These are phyloP conservation scores for Septoria linicola DNA, from an alignment of 2,329 filamentous ascomycete genomes.

Conservation along the genomic window DNA sequence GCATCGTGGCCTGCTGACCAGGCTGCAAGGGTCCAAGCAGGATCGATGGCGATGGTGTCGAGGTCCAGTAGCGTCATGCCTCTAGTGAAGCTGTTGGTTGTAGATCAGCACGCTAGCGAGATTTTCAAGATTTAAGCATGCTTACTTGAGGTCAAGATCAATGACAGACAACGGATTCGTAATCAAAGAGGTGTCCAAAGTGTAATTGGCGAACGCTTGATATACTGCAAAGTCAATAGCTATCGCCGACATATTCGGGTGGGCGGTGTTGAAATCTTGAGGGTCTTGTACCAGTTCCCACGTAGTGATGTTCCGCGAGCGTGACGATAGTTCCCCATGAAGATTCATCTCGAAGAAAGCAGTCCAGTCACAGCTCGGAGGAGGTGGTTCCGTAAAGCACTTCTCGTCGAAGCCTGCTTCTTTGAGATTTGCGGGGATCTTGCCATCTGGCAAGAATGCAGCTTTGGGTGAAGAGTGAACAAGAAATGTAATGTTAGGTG, in stretches of 20 bases:
- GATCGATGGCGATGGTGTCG: neutral
- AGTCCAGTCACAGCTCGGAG: constrained; percentile 21
- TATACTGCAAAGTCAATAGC: constrained; percentile 22
- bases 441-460: constrained; percentile 23
- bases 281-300: constrained; percentile 10
- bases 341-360: constrained; percentile 14
- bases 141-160: neutral
- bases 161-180: constrained; percentile 20
- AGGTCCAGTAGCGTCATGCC: neutral
- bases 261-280: neutral
- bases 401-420: neutral
- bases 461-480: constrained; percentile 19
- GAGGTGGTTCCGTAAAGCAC: neutral
- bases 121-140: neutral
- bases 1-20: constrained; percentile 26
- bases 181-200: constrained; percentile 25
- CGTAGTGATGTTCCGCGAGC: constrained; percentile 21
- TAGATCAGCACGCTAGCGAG: too few relatives aligned
- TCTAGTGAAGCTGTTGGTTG: neutral
- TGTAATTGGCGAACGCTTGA: constrained; percentile 29
- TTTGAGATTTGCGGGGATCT: constrained; percentile 10
- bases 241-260: neutral
- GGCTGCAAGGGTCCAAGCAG: constrained; percentile 22
- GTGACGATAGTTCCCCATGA: neutral
- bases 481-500: neutral